Evolutionary conservation across 2,329 filamentous ascomycete genomes (phyloP).

Genomic region (Didymella keratinophila): DNA sequence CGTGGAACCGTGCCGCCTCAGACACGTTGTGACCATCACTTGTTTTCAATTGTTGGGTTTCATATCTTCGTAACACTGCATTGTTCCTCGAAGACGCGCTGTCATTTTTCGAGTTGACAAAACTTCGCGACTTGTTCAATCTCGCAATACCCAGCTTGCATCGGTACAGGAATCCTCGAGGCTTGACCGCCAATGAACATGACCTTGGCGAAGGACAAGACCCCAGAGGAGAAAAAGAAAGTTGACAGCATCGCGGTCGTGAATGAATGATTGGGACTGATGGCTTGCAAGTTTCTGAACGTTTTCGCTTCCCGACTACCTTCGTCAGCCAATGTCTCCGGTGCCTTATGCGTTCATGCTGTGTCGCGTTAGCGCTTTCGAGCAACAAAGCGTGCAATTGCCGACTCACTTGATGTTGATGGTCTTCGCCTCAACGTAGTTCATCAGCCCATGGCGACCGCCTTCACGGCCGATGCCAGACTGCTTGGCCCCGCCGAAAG

Average conservation of each 20-base stretch:
- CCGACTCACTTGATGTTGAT: slow-evolving; percentile 42
- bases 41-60: slow-evolving; percentile 6
- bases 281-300: neutral
- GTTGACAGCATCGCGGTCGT: neutral
- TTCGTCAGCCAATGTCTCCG: neutral
- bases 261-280: neutral
- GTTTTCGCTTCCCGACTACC: neutral
- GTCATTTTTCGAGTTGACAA: neutral
- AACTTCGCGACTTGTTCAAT: neutral
- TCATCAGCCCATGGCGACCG: slow-evolving; percentile 40
- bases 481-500: slow-evolving; percentile 48
- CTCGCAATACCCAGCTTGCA: neutral
- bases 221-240: neutral
- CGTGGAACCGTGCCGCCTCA: slow-evolving; percentile 7
- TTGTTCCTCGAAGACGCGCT: slow-evolving; percentile 8
- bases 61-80: slow-evolving; percentile 10
- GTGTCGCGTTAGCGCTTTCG: neutral
- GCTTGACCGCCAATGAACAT: neutral
- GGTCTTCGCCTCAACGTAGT: slow-evolving; percentile 46
- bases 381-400: neutral
- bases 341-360: slow-evolving; percentile 12
- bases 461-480: slow-evolving; percentile 45
- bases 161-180: no score
- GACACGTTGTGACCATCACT: slow-evolving; percentile 11
- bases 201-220: neutral